Base-by-base conservation (phyloP, 306 rosid genomes). In the Gynostemma pentaphyllum region DNA sequence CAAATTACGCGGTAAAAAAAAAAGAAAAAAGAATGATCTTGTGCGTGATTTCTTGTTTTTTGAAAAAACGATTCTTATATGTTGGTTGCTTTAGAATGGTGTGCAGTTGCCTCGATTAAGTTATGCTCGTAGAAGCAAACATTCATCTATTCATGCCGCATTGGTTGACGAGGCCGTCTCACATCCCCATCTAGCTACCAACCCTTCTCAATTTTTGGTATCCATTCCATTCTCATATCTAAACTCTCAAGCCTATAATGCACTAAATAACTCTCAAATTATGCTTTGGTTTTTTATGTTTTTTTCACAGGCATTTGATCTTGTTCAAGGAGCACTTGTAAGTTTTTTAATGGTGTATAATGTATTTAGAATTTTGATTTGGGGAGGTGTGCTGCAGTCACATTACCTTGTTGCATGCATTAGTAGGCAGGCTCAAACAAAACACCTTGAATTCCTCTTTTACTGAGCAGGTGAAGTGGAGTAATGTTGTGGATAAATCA, bases 261-360 rank as follows among this genome's bases (percentile, higher is more conserved):
- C 28, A 19, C n/a, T 27, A 16, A 23, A 39, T 29, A n/a, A n/a
- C n/a, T n/a, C n/a, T n/a, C n/a, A n/a, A n/a, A n/a, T n/a, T n/a
- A n/a, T n/a, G n/a, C n/a, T n/a, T n/a, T n/a, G 56, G 2, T 2
- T 49, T 16, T 15, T 29, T 28, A 1, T 69, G 45, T 1, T 59
- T 68, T 50, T 44, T 72, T 48, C 73, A 80, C 86, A 88, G 98
- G 95, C 87, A 16, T 86, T 80, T 76, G 95, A 92, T 46, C 82
- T 92, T 64, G 74, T 92, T 82, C 98, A 92, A 81, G 98, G 96
- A 68, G 90, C 74, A 67, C 92, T 84, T 37, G 98, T 92, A 79
- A 84, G 96, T 76, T 62, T 60, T 71, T 9, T 66, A 39, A 53
- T 14, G 61, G 44, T n/a, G 42, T 55, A 55, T 54, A n/a, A 55